Percentiles rank a stretch among this genome's conserved stretches.
These are phyloP conservation scores for Fusarium chaquense DNA, from an alignment of 2,329 filamentous ascomycete genomes.

Conservation along the genomic window DNA sequence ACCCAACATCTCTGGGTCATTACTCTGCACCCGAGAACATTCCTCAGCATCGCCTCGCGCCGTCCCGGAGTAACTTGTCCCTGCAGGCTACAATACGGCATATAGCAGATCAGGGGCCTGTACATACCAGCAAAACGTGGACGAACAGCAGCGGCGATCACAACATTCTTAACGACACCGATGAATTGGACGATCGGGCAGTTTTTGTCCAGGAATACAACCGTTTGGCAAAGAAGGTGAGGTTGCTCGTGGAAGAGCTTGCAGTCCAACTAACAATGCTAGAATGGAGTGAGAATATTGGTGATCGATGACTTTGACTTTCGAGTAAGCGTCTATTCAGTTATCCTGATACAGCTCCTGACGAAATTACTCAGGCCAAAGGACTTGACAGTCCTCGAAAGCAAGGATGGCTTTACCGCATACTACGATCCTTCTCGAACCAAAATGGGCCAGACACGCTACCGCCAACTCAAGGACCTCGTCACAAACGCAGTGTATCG, in stretches of 20 bases:
- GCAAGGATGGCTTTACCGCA: conserved; percentile 55
- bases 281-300: conserved; percentile 66
- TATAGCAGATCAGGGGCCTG: conserved; percentile 38
- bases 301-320: conserved; percentile 53
- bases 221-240: conserved; percentile 68
- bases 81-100: conserved; percentile 47
- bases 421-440: conserved; percentile 50
- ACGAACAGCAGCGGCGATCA: conserved; percentile 66
- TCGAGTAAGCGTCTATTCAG: conserved; percentile 48
- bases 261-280: background rate
- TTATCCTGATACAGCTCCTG: background rate
- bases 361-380: conserved; percentile 35
- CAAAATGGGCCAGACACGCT: conserved; percentile 20
- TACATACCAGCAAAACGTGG: conserved; percentile 67
- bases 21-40: conserved; percentile 28
- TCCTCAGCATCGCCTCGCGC: conserved; percentile 32
- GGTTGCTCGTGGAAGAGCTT: background rate
- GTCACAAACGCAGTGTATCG: conserved; percentile 66
- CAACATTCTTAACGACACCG: conserved; percentile 60
- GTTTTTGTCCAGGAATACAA: conserved; percentile 70
- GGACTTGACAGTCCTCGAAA: conserved; percentile 46
- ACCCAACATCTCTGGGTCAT: conserved; percentile 25
- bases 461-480: conserved; percentile 29
- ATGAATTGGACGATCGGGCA: conserved; percentile 62
- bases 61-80: conserved; percentile 47